Evolutionary conservation across 208 protist genomes (phyloP).

Genomic region (Trypanosoma melophagium): DNA sequence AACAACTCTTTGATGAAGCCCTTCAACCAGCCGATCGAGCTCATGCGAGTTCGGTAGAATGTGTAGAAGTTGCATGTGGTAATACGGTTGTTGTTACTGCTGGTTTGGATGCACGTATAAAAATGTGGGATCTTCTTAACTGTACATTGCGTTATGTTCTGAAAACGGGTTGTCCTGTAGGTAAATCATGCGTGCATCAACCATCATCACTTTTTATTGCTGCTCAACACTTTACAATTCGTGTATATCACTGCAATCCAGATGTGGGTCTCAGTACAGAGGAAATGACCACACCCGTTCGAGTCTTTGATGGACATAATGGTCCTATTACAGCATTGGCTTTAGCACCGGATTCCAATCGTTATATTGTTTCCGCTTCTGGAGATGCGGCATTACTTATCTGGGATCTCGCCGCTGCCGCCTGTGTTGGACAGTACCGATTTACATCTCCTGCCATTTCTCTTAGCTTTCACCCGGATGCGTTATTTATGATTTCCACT

Average conservation of each 20-base stretch:
- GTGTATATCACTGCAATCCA: conserved; percentile 79
- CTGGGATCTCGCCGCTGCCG: conserved; percentile 82
- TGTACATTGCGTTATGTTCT: conserved; percentile 43
- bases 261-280: conserved; percentile 40
- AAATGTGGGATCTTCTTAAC: conserved; percentile 68
- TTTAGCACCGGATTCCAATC: conserved; percentile 68
- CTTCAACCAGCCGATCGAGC: conserved; percentile 32
- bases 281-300: conserved; percentile 60
- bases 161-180: conserved; percentile 53
- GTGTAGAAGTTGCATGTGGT: conserved; percentile 72
- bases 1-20: conserved; percentile 66
- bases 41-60: conserved; percentile 73
- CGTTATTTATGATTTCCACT: conserved; percentile 81
- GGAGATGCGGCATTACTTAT: conserved; percentile 72
- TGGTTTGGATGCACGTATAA: conserved; percentile 74
- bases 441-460: conserved; percentile 67
- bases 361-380: conserved; percentile 72
- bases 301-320: conserved; percentile 75
- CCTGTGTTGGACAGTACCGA: conserved; percentile 86
- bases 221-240: conserved; percentile 70
- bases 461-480: conserved; percentile 85
- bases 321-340: conserved; percentile 79
- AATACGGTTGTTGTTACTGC: conserved; percentile 73
- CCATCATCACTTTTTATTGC: conserved; percentile 71
- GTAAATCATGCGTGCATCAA: conserved; percentile 73